These are phyloP conservation scores for Coix lacrymajobi DNA, from an alignment of 176 grass and related monocot species.

Conservation along the genomic window DNA sequence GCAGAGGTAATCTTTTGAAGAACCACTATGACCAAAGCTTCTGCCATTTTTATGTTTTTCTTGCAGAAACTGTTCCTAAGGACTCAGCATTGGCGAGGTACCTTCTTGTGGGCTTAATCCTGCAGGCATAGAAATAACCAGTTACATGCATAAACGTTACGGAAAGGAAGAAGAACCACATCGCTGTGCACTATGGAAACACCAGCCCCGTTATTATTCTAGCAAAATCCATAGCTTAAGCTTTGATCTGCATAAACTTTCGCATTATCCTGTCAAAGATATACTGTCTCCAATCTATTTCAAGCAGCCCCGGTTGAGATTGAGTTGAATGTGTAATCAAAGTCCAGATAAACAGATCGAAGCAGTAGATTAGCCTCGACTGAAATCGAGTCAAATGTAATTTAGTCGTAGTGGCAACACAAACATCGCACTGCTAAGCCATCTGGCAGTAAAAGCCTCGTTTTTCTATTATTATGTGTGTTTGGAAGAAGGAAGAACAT, in stretches of 20 bases:
- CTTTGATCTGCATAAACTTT: neutral
- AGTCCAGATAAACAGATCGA: neutral
- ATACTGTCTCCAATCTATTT: neutral
- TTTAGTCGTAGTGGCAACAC: neutral
- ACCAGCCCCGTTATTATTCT: neutral
- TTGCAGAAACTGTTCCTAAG: neutral
- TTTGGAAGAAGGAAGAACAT: neutral
- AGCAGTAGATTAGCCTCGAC: neutral
- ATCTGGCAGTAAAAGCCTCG: neutral
- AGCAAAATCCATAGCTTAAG: neutral
- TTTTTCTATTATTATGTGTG: neutral
- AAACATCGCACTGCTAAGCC: neutral
- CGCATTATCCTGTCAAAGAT: neutral
- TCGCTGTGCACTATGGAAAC: neutral
- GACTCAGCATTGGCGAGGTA: neutral
- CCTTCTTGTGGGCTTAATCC: neutral
- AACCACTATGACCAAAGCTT: slow-evolving; percentile 32
- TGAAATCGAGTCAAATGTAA: neutral
- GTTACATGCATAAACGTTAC: neutral
- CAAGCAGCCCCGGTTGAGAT: neutral
- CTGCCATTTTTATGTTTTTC: slow-evolving; percentile 5
- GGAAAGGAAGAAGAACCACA: neutral
- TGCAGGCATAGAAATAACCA: neutral
- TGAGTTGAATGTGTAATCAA: neutral
- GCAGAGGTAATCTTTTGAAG: slow-evolving; percentile 20